These are phyloP conservation scores for Pseudognaphalium luteoalbum DNA, from an alignment of 129 eudicot species.

Conservation along the genomic window DNA sequence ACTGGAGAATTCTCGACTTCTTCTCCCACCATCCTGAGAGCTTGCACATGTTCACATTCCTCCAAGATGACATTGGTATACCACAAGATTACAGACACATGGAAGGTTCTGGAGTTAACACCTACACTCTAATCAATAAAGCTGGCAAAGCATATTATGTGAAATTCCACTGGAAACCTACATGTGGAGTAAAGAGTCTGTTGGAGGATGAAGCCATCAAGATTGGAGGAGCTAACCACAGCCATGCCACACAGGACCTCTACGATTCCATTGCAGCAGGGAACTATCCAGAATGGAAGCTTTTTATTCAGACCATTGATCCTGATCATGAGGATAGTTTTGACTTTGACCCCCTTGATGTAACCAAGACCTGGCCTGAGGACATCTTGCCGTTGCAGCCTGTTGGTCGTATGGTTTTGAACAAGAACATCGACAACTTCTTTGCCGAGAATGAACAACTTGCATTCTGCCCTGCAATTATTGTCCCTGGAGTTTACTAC, in stretches of 20 bases:
- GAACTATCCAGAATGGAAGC: constrained; percentile 76
- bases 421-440: constrained; percentile 83
- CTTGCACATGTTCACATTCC: constrained; percentile 73
- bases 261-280: constrained; percentile 79
- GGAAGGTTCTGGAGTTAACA: constrained; percentile 84
- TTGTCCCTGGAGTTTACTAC: constrained; percentile 73
- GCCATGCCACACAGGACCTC: constrained; percentile 65
- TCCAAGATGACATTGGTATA: constrained; percentile 70
- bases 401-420: constrained; percentile 78
- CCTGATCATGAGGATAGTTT: constrained; percentile 71
- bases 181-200: constrained; percentile 66
- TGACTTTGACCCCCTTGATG: constrained; percentile 84
- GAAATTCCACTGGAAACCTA: constrained; percentile 86
- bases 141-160: constrained; percentile 72
- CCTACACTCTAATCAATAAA: constrained; percentile 66
- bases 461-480: constrained; percentile 68
- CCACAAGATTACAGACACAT: constrained; percentile 85
- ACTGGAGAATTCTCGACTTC: constrained; percentile 76
- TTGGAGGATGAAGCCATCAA: constrained; percentile 64
- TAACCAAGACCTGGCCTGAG: constrained; percentile 87
- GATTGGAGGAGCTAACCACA: constrained; percentile 43
- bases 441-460: constrained; percentile 87
- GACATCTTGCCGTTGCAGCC: constrained; percentile 78
- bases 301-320: constrained; percentile 67
- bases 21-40: constrained; percentile 82